Evolutionary conservation across 2,329 filamentous ascomycete genomes (phyloP), one percentile per base, ranked within the genome.

Genomic region (Fusarium redolens): DNA sequence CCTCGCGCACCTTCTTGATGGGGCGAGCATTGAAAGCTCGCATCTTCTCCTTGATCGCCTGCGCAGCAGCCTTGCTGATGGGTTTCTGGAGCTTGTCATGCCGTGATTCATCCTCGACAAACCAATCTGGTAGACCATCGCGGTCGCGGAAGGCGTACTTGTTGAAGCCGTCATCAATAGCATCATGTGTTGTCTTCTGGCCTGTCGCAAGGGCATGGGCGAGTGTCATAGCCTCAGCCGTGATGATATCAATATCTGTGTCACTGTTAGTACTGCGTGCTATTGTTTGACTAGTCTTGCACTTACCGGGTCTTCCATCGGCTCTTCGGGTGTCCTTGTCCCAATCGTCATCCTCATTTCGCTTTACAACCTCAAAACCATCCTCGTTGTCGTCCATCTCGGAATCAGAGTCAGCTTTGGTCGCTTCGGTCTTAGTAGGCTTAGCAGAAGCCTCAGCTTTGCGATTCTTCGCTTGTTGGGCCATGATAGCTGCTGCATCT

Each of bases 1-100:
- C 96, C 84, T 99, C 96, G 76, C 93, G 92, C 37, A 99, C 96
- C 87, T 99, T 99, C 89, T 99, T 99, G 89, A 98, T 98, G 2
- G 96, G 96, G 37, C 96, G 91, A 12, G 96, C 96, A 81, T 99
- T 98, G 77, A 97, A 89, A 1, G 96, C 95, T 37, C 96, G 92
- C 79, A 93, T 81, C 84, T 99, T 99, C 79, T 98, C 96, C 82
- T 96, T 95, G 85, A 99, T 98, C 4, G 96, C 96, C 18, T 90
- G 88, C 1, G 96, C 95, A 0, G 93, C 97, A 38, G 94, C 94
- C 77, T 96, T 96, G 56, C 92, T 95, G 78, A 97, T 96, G n/a
- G 96, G 97, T 65, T 94, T 92, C 72, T 96, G 92, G 3, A 89
- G 89, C 80, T 92, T 94, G 82, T 95, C 94, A 83, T 99, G 96